Evolutionary conservation across 257 asterid genomes (phyloP).

Genomic region (Nicotiana noctiflora): DNA sequence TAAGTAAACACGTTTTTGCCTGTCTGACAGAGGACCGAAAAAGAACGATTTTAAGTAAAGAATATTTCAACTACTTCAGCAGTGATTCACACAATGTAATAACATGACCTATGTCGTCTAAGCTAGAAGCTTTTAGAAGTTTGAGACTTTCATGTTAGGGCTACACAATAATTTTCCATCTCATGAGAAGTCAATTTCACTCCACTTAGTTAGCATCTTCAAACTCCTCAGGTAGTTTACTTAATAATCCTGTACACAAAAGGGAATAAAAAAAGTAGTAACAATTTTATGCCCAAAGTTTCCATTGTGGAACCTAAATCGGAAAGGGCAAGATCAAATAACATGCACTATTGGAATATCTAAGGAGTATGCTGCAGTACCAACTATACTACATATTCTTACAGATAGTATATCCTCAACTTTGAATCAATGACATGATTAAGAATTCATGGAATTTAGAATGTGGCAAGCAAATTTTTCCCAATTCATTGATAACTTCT

Average conservation of each 20-base stretch:
- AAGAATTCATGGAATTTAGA: neutral
- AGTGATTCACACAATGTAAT: neutral
- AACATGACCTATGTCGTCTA: neutral
- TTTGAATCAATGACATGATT: neutral
- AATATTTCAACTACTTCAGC: neutral
- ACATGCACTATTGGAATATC: neutral
- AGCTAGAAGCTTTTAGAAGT: neutral
- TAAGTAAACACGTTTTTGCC: neutral
- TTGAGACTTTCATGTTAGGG: neutral
- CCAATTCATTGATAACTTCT: neutral
- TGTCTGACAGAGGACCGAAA: neutral
- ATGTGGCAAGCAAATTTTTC: neutral
- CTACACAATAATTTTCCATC: neutral
- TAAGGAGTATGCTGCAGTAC: neutral
- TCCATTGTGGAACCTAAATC: neutral
- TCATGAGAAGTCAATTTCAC: neutral
- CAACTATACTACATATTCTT: neutral
- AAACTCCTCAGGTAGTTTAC: neutral
- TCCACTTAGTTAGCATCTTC: neutral
- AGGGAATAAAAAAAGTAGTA: neutral
- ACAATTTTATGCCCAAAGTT: neutral
- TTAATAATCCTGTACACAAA: neutral
- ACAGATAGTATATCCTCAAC: neutral
- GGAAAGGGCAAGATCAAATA: neutral
- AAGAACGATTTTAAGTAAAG: neutral